These are phyloP conservation scores for Pestalotiopsis sp. DNA, from an alignment of 2,329 filamentous ascomycete species.

Conservation along the genomic window DNA sequence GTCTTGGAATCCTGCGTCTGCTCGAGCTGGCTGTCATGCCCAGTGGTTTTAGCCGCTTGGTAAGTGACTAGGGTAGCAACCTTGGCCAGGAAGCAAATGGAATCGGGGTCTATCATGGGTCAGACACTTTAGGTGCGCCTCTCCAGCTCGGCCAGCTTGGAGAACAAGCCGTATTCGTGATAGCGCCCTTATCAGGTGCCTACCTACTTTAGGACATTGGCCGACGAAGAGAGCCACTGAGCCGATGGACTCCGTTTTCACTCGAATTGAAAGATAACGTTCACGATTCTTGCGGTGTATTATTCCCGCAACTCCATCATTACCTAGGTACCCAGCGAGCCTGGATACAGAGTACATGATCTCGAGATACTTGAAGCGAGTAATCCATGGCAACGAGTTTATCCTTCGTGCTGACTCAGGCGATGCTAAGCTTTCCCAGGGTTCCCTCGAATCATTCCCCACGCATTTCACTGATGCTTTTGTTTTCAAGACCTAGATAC, in stretches of 20 bases:
- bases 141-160: not conserved
- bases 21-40: not conserved
- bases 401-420: too few relatives aligned
- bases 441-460: too few relatives aligned
- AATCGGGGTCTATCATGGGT: not conserved
- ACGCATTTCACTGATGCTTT: too few relatives aligned
- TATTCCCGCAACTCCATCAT: not conserved
- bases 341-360: too few relatives aligned
- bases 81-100: not conserved
- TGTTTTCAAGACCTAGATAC: too few relatives aligned
- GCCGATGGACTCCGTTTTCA: not conserved
- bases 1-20: not conserved
- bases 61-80: not conserved
- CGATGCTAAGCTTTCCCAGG: too few relatives aligned
- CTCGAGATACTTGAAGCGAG: too few relatives aligned
- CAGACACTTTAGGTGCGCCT: not conserved
- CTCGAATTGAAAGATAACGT: not conserved
- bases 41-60: not conserved
- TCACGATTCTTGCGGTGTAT: not conserved
- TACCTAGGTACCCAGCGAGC: too few relatives aligned
- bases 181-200: not conserved
- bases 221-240: not conserved
- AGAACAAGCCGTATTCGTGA: not conserved
- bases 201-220: not conserved
- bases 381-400: too few relatives aligned